These are phyloP conservation scores for Moelleriella libera DNA, from an alignment of 2,329 filamentous ascomycete genomes.

Conservation along the genomic window DNA sequence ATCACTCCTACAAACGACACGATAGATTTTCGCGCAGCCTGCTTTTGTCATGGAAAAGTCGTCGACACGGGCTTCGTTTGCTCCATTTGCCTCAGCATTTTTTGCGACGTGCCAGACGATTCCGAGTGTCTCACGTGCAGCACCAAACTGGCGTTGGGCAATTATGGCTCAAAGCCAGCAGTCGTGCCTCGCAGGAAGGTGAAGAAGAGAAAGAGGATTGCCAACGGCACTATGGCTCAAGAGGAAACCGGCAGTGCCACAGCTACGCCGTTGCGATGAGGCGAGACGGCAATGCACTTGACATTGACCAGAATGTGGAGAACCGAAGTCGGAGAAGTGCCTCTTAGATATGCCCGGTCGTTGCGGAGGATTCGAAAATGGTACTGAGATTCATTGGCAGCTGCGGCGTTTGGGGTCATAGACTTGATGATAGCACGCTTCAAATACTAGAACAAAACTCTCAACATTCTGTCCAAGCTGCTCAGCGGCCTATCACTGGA, in stretches of 20 bases:
- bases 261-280: constrained; percentile 39
- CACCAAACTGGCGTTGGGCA: constrained; percentile 60
- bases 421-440: no score
- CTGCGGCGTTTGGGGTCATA: no score
- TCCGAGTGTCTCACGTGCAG: constrained; percentile 73
- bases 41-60: constrained; percentile 87
- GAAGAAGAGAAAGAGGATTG: constrained; percentile 59
- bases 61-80: constrained; percentile 92
- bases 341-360: no score
- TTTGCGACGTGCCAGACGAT: constrained; percentile 51
- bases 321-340: no score
- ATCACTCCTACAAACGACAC: constrained; percentile 69
- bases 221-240: constrained; percentile 31
- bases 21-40: constrained; percentile 95
- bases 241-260: constrained; percentile 45
- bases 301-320: no score
- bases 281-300: not conserved
- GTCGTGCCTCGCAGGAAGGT: constrained; percentile 53
- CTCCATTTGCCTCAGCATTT: constrained; percentile 91
- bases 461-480: no score
- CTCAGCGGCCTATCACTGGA: no score
- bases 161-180: constrained; percentile 63
- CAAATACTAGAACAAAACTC: no score
- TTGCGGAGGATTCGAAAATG: no score
- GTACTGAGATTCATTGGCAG: no score